Percentiles rank a stretch among this genome's conserved stretches.
These are phyloP conservation scores for Trichoderma polysporum DNA, from an alignment of 2,329 filamentous ascomycete genomes.

Conservation along the genomic window DNA sequence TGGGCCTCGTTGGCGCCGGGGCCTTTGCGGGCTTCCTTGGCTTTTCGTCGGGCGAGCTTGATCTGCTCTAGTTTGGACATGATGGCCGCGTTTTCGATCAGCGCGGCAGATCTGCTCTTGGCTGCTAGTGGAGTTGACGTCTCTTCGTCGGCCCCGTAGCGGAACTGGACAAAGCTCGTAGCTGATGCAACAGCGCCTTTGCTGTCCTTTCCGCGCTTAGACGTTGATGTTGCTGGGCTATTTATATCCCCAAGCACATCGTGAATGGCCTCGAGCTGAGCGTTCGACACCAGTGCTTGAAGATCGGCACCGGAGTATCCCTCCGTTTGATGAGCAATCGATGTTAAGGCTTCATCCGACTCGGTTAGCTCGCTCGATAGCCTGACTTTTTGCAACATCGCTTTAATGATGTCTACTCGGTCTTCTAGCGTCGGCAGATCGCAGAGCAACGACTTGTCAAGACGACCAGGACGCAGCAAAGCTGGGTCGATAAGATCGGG, in stretches of 20 bases:
- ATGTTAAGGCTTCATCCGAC: slow-evolving; percentile 57
- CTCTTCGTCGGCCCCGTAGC: slow-evolving; percentile 64
- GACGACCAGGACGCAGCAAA: slow-evolving; percentile 80
- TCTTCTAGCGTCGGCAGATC: slow-evolving; percentile 81
- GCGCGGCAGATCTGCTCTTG: slow-evolving; percentile 51
- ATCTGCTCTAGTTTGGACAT: slow-evolving; percentile 79
- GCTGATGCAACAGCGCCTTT: slow-evolving; percentile 37
- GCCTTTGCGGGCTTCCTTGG: slow-evolving; percentile 36
- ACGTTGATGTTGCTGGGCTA: slow-evolving; percentile 47
- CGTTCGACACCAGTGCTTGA: slow-evolving; percentile 93
- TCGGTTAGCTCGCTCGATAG: slow-evolving; percentile 65
- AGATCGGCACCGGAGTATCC: slow-evolving; percentile 94
- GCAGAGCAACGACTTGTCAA: slow-evolving; percentile 92
- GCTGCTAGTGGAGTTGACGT: slow-evolving; percentile 43
- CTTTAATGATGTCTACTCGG: slow-evolving; percentile 81
- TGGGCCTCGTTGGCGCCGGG: slow-evolving; percentile 29
- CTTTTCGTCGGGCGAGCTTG: slow-evolving; percentile 63
- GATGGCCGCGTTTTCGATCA: slow-evolving; percentile 78
- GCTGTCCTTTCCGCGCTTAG: slow-evolving; percentile 36
- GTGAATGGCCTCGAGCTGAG: slow-evolving; percentile 95
- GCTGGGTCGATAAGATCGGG: slow-evolving; percentile 96
- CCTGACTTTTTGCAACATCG: slow-evolving; percentile 78
- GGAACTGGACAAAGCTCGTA: slow-evolving; percentile 76
- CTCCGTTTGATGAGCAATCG: slow-evolving; percentile 76
- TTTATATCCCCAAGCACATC: slow-evolving; percentile 67